Evolutionary conservation across 805 yeast species (phyloP), one percentile per base, ranked within the genome.

Genomic region (Suhomyces xylopsoci): DNA sequence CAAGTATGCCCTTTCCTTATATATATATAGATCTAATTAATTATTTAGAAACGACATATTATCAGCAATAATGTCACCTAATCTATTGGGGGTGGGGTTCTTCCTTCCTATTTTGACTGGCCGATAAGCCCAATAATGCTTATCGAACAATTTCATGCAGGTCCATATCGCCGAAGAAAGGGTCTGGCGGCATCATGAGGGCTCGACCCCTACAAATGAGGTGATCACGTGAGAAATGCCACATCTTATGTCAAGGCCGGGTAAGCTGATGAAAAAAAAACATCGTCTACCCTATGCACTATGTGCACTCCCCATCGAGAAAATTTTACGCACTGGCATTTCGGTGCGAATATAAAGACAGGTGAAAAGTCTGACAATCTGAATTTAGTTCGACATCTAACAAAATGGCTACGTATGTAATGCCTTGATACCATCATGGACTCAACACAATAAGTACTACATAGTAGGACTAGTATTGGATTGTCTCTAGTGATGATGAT

Each of bases 341-440:
- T 9, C 12, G 17, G 19, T 2, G 17, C 30, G 45, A n/a, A 42
- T 42, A 42, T 42, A 42, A 42, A 42, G 45, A 22, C 24, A 10
- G 7, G 20, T 38, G 42, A 38, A 38, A 38, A 38, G 24, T 38
- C 24, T 12, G 19, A 5, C 3, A 10, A 22, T 17, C 14, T 24
- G 8, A 24, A 15, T 7, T 22, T 17, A 24, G 17, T 20, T 45
- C 28, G 30, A 19, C 48, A 45, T n/a, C 30, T 30, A 44, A 28
- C 62, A 66, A 55, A 57, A 67, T 67, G 71, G 71, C 71, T 67
- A 61, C 71, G 71, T 67, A 67, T 65, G 71, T 67, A 32, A 55
- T 54, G 38, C 41, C 48, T 45, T 45, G 25, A 22, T 22, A 26
- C 25, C 34, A 47, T 36, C 49, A 28, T 22, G 15, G 48, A 45